Evolutionary conservation across 106 monocot genomes (phyloP).

Genomic region (Dioscorea zingiberensis): DNA sequence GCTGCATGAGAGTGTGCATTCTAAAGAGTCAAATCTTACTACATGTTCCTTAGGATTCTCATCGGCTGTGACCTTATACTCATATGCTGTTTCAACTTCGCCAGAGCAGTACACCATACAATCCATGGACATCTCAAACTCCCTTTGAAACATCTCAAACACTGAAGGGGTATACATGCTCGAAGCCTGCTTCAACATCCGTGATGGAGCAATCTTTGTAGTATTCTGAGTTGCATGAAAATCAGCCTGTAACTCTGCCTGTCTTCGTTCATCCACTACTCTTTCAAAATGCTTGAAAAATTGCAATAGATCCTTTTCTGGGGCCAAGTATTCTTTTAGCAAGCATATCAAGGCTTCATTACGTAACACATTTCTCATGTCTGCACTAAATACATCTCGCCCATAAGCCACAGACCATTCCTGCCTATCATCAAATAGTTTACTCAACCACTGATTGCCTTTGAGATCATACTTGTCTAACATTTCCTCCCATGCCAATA

Average conservation of each 20-base stretch:
- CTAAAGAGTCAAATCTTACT: neutral
- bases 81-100: neutral
- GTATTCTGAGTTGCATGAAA: neutral
- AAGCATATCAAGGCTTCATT: neutral
- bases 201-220: neutral
- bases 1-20: neutral
- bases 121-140: slow-evolving; percentile 5
- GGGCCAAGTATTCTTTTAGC: slow-evolving; percentile 1
- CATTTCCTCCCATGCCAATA: slow-evolving; percentile 7
- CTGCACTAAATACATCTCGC: slow-evolving; percentile 5
- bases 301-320: neutral
- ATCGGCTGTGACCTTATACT: slow-evolving; percentile 4
- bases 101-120: neutral
- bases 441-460: slow-evolving; percentile 13
- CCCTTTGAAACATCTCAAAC: slow-evolving; percentile 12
- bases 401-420: slow-evolving; percentile 16
- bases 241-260: slow-evolving; percentile 10
- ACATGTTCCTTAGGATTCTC: slow-evolving; percentile 1
- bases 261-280: neutral
- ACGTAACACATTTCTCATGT: neutral
- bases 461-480: slow-evolving; percentile 5
- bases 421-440: slow-evolving; percentile 3
- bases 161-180: neutral
- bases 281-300: slow-evolving; percentile 10
- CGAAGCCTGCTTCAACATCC: slow-evolving; percentile 14